phyloP scores from a whole-genome alignment of 345 rosid genomes.

The Eutrema heterophyllum region DNA sequence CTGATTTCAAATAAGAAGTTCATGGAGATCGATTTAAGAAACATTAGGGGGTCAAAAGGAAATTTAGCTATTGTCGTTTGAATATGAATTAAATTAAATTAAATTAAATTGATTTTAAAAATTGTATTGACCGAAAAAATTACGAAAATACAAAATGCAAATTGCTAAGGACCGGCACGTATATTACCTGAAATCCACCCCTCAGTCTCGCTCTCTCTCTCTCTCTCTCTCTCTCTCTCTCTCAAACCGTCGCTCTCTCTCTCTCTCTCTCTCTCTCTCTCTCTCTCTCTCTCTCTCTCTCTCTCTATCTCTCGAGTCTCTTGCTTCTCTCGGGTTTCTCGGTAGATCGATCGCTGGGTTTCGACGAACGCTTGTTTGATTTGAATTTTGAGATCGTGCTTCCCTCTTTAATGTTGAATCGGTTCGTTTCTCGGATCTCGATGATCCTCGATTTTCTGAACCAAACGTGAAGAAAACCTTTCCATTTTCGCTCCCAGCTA shows the following conservation, averaged over 20 bases:
- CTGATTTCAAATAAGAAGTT: background rate
- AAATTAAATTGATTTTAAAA: background rate
- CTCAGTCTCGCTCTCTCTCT: background rate
- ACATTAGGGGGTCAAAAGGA: background rate
- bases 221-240: background rate
- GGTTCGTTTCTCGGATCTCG: constrained; percentile 34
- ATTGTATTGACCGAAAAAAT: constrained; percentile 7
- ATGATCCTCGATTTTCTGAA: constrained; percentile 32
- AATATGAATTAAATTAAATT: background rate
- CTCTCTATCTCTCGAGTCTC: constrained; percentile 7
- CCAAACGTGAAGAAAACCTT: constrained; percentile 21
- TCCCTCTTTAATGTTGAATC: constrained; percentile 14
- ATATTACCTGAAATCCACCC: constrained; percentile 26
- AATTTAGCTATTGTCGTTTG: background rate
- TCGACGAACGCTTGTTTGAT: constrained; percentile 16
- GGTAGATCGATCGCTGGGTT: constrained; percentile 8
- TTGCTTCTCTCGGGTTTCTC: background rate
- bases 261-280: constrained; percentile 10
- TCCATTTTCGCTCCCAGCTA: constrained; percentile 6
- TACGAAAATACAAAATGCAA: constrained; percentile 19
- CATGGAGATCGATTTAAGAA: background rate
- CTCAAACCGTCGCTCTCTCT: constrained; percentile 37
- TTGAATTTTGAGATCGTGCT: constrained; percentile 19
- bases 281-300: constrained; percentile 30
- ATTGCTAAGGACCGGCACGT: constrained; percentile 29